Conservation (phyloP, 2,329 filamentous ascomycete species). For the Alternaria panax region DNA sequence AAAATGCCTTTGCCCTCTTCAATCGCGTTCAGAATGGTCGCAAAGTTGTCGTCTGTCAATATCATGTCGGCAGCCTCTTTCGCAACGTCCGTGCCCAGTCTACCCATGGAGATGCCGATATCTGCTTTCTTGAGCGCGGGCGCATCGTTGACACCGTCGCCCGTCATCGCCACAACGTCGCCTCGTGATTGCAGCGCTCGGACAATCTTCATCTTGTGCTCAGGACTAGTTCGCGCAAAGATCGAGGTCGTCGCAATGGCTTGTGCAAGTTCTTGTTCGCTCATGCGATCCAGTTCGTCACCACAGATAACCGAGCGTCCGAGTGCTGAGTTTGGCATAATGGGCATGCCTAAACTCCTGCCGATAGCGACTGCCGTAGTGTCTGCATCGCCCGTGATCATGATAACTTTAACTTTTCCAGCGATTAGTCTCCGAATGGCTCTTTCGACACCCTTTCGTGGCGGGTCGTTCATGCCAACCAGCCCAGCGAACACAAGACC, state of each 20-base stretch:
- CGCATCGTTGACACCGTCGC: constrained; percentile 97
- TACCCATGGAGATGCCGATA: constrained; percentile 97
- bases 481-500: constrained; percentile 89
- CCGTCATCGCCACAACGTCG: constrained; percentile 98
- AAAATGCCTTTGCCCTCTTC: constrained; percentile 99
- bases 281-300: constrained; percentile 93
- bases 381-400: constrained; percentile 98
- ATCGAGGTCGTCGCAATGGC: constrained; percentile 90
- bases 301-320: constrained; percentile 80
- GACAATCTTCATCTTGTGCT: constrained; percentile 98
- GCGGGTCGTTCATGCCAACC: constrained; percentile 97
- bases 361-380: constrained; percentile 94
- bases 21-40: constrained; percentile 90
- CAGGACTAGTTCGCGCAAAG: constrained; percentile 93
- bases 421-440: constrained; percentile 90
- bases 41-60: constrained; percentile 86
- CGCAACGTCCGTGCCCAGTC: constrained; percentile 92
- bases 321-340: constrained; percentile 66
- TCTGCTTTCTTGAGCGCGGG: constrained; percentile 96
- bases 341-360: constrained; percentile 91
- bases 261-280: constrained; percentile 79
- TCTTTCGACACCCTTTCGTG: constrained; percentile 85
- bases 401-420: constrained; percentile 95
- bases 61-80: constrained; percentile 98
- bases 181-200: constrained; percentile 87